Conservation (phyloP, 2,329 filamentous ascomycete genomes). For the Phialocephala subalpina region DNA sequence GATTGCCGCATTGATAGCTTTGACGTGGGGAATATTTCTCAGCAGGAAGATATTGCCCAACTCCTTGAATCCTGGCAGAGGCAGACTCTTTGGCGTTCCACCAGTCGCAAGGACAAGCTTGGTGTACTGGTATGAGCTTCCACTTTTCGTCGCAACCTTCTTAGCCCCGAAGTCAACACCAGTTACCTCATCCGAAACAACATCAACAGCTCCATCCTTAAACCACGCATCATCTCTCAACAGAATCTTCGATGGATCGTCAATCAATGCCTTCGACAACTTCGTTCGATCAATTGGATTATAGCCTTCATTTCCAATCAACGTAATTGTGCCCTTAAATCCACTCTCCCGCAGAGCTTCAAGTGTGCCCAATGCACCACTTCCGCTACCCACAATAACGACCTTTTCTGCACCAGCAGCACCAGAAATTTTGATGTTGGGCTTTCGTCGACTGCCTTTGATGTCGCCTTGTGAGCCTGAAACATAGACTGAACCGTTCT, state of each 20-base stretch:
- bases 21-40: slow-evolving; percentile 77
- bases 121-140: slow-evolving; percentile 77
- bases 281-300: slow-evolving; percentile 93
- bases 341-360: slow-evolving; percentile 85
- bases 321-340: slow-evolving; percentile 80
- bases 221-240: slow-evolving; percentile 83
- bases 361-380: slow-evolving; percentile 80
- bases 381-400: slow-evolving; percentile 88
- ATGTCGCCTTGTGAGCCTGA: slow-evolving; percentile 80
- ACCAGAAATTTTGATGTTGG: slow-evolving; percentile 75
- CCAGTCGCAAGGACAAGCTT: slow-evolving; percentile 93
- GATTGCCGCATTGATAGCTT: slow-evolving; percentile 80
- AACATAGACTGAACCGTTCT: slow-evolving; percentile 84
- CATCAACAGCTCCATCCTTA: slow-evolving; percentile 64
- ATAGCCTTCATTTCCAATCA: slow-evolving; percentile 86
- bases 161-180: slow-evolving; percentile 79
- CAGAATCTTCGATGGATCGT: slow-evolving; percentile 80
- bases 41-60: slow-evolving; percentile 89
- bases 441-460: slow-evolving; percentile 76
- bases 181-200: slow-evolving; percentile 70
- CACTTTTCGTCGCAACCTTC: slow-evolving; percentile 76
- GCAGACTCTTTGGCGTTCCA: slow-evolving; percentile 77
- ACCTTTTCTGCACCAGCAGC: slow-evolving; percentile 67
- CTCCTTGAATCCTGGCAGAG: slow-evolving; percentile 85
- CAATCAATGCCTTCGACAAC: slow-evolving; percentile 90